Evolutionary conservation across 1,284 basidiomycete genomes (phyloP), one percentile per base, ranked within the genome.

Genomic region (Trametes hirsuta): DNA sequence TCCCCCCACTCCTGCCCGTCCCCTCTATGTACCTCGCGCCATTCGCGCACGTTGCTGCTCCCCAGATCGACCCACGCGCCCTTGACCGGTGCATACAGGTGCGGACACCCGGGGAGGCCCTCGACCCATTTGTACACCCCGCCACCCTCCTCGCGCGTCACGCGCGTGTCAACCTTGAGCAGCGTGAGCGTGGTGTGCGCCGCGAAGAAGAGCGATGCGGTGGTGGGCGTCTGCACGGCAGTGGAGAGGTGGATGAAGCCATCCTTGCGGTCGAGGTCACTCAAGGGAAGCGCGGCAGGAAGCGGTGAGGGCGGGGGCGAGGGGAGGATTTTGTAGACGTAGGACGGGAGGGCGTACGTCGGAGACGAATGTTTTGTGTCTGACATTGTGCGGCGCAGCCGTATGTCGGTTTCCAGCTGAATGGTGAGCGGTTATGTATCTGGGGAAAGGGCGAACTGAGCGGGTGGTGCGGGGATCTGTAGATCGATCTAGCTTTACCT

Each of bases 211-310:
- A 74, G 74, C 42, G 79, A 75, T 21, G 87, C 71, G 9, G 85
- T 87, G 44, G 75, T 75, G 0, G 80, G 78, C 10, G 86, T 72
- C 70, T 88, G 86, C n/a, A 67, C 45, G 2, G 84, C 79, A 12
- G 82, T 83, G 6, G 85, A 88, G 36, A 88, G 76, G 71, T 89
- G 87, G 49, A 89, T 80, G 74, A 85, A 87, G 18, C 84, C 84
- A 10, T 76, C 76, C 15, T 66, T 50, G 25, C 64, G 47, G 64
- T 83, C 81, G 45, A 81, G 74, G 40, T 69, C 70, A 68, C 76
- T 79, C 25, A 80, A 62, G 8, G 77, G 73, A 11, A 77, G 72
- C 10, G 52, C 65, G 34, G 61, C 53, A 8, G 75, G 76, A 9
- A 76, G 59, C 9, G 71, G 70, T 1, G 71, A 66, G 1, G 81